These are phyloP conservation scores for Vavraia culicis DNA, from an alignment of 371 early-diverging fungal species.

Conservation along the genomic window DNA sequence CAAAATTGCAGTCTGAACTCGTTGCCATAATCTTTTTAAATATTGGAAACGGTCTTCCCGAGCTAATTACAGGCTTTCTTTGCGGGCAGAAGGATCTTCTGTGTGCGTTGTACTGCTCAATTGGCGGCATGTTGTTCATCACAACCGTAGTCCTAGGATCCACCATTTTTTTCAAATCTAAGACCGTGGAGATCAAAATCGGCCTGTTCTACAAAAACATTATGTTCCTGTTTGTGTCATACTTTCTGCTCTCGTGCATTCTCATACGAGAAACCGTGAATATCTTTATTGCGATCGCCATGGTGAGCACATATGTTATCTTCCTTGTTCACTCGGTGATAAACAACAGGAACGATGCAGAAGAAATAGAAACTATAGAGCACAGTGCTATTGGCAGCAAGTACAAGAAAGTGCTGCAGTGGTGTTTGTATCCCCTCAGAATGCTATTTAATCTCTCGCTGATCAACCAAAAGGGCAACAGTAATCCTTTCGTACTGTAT, in stretches of 20 bases:
- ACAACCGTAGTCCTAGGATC: constrained; percentile 2
- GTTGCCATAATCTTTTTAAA: constrained; percentile 4
- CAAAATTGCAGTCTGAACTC: not conserved
- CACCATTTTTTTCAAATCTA: not conserved
- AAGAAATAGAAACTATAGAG: too few relatives aligned
- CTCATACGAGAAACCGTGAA: not conserved
- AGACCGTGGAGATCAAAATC: not conserved
- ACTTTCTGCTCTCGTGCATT: not conserved
- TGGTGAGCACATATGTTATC: not conserved
- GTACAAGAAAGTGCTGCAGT: too few relatives aligned
- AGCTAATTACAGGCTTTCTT: constrained; percentile 1
- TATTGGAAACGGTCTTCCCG: constrained; percentile 5
- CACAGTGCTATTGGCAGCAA: too few relatives aligned
- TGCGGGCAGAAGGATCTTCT: not conserved
- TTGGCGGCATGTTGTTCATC: not conserved
- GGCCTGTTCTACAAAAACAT: constrained; percentile 3
- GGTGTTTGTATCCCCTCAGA: too few relatives aligned
- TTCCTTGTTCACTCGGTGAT: not conserved
- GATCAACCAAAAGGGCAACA: too few relatives aligned
- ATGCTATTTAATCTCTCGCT: too few relatives aligned
- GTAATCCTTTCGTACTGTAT: too few relatives aligned
- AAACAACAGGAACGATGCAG: not conserved
- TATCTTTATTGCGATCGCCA: not conserved
- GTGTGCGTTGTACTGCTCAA: not conserved
- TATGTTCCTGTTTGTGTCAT: not conserved